Conservation (phyloP, 2,329 filamentous ascomycete species). For the Penicillium expansum region DNA sequence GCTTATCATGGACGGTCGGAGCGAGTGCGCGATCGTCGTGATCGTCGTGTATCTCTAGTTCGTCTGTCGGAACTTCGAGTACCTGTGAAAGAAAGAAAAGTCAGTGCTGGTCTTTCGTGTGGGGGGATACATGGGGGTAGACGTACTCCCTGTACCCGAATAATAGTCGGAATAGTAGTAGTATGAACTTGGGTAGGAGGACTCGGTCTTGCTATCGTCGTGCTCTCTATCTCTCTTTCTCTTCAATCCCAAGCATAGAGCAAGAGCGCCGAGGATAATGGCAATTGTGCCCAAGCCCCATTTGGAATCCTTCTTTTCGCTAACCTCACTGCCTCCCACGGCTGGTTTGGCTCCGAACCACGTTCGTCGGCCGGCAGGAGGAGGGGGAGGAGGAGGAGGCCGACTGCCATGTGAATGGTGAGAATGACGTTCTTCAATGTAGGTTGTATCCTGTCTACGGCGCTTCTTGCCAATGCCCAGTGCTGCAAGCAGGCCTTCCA, state of each 20-base stretch:
- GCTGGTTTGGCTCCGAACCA: slow-evolving; percentile 45
- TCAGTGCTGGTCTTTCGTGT: slow-evolving; percentile 2
- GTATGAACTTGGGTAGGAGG: slow-evolving; percentile 41
- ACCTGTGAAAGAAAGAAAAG: slow-evolving; percentile 31
- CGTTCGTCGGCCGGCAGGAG: slow-evolving; percentile 24
- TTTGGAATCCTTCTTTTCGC: slow-evolving; percentile 37
- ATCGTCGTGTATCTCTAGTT: slow-evolving; percentile 33
- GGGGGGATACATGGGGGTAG: background rate
- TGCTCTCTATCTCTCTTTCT: slow-evolving; percentile 37
- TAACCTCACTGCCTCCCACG: slow-evolving; percentile 27
- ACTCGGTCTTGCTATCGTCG: slow-evolving; percentile 41
- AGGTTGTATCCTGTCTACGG: slow-evolving; percentile 38
- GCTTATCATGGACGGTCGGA: slow-evolving; percentile 27
- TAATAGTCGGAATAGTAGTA: slow-evolving; percentile 44
- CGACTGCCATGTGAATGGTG: slow-evolving; percentile 33
- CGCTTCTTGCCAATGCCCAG: slow-evolving; percentile 42
- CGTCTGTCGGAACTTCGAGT: slow-evolving; percentile 46
- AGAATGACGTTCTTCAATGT: slow-evolving; percentile 41
- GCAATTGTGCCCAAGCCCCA: slow-evolving; percentile 42
- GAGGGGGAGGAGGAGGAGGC: slow-evolving; percentile 28
- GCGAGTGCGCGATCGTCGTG: slow-evolving; percentile 30
- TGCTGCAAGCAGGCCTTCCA: slow-evolving; percentile 43
- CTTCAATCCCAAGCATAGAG: slow-evolving; percentile 47
- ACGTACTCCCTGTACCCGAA: slow-evolving; percentile 41
- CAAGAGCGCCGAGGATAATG: slow-evolving; percentile 45